Evolutionary conservation across 345 rosid genomes (phyloP).

Genomic region (Brassica rapa): DNA sequence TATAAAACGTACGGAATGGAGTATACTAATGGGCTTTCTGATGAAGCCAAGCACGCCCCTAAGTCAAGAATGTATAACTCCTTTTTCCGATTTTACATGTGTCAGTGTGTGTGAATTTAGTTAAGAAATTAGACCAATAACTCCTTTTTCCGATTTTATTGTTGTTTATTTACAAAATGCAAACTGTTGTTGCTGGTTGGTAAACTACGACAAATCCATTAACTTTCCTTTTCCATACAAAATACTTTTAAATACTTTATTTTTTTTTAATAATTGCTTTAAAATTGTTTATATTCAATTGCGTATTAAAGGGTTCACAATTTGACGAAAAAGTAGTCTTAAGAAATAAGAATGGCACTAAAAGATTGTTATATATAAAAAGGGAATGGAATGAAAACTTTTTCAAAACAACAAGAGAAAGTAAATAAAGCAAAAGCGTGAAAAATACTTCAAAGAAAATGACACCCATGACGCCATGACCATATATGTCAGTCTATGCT

Average conservation of each 20-base stretch:
- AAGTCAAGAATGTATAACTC: too few relatives aligned
- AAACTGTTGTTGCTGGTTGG: background rate
- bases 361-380: background rate
- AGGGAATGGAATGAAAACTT: background rate
- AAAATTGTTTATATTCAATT: background rate
- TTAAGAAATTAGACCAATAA: background rate
- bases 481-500: background rate
- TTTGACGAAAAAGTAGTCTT: background rate
- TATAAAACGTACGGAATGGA: too few relatives aligned
- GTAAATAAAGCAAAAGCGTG: conserved; percentile 25
- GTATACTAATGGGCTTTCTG: too few relatives aligned
- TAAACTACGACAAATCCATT: conserved; percentile 14
- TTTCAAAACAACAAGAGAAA: conserved; percentile 11
- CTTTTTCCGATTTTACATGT: too few relatives aligned
- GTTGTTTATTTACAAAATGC: background rate
- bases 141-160: background rate
- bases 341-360: background rate
- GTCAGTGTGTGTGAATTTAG: background rate
- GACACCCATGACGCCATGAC: background rate
- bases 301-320: background rate
- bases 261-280: background rate
- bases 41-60: too few relatives aligned
- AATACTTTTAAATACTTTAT: background rate
- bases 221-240: background rate
- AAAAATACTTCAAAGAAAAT: background rate